Conservation (phyloP, 2,329 filamentous ascomycete species). For the Helicocarpus griseus region DNA sequence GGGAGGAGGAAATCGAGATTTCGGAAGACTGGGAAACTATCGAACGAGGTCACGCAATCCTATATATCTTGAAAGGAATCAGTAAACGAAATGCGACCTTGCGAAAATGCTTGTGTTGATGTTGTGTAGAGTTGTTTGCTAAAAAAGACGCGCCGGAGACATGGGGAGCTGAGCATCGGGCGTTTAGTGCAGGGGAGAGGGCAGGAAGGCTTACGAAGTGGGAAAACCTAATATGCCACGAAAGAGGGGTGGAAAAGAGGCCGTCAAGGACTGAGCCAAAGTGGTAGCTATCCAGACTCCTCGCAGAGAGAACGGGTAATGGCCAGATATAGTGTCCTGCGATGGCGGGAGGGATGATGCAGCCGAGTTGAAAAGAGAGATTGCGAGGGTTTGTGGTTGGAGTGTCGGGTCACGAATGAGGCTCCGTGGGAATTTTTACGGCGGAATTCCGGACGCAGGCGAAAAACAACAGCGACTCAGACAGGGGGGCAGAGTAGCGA, state of each 20-base stretch:
- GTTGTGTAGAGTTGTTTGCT: neutral
- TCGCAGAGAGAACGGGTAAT: neutral
- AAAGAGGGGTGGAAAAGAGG: neutral
- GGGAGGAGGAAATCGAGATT: slow-evolving; percentile 10
- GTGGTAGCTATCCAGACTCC: slow-evolving; percentile 1
- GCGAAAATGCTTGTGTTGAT: neutral
- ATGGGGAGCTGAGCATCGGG: neutral
- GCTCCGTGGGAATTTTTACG: neutral
- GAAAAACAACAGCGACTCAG: neutral
- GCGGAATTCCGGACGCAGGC: neutral
- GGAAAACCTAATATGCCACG: slow-evolving; percentile 1
- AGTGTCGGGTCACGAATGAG: neutral
- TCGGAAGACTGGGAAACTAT: neutral
- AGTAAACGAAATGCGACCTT: neutral
- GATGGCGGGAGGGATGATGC: neutral
- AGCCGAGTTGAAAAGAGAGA: neutral
- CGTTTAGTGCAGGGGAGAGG: neutral
- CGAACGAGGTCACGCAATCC: neutral
- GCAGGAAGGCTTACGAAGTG: neutral
- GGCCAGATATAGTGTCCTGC: neutral
- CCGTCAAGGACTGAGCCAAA: slow-evolving; percentile 1
- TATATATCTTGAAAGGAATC: neutral
- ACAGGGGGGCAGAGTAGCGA: neutral
- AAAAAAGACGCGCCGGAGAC: neutral
- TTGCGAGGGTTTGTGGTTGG: neutral